A percentile compares a stretch with the other conserved stretches of the same genome.
These are phyloP conservation scores for Senna siamea DNA, from an alignment of 306 rosid species.

Conservation along the genomic window DNA sequence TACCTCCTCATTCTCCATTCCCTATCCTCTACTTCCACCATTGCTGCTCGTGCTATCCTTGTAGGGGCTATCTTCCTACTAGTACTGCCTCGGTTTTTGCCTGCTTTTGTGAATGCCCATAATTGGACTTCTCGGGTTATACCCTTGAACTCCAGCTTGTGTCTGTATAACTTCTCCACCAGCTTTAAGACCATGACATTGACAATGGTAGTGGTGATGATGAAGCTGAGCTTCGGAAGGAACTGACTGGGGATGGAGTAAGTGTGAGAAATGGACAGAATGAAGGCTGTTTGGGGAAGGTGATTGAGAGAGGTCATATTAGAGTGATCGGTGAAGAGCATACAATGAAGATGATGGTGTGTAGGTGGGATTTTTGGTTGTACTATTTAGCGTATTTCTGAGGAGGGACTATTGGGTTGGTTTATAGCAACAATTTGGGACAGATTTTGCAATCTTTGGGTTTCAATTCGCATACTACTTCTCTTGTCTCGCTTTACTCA, in stretches of 20 bases:
- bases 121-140: slow-evolving; percentile 38
- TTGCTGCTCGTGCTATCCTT: slow-evolving; percentile 52
- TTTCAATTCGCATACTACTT: slow-evolving; percentile 48
- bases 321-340: slow-evolving; percentile 72
- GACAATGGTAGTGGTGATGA: slow-evolving; percentile 2
- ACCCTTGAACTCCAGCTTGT: slow-evolving; percentile 17
- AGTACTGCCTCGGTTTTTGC: slow-evolving; percentile 51
- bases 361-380: slow-evolving; percentile 77
- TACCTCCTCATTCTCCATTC: slow-evolving; percentile 64
- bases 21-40: slow-evolving; percentile 41
- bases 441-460: slow-evolving; percentile 85
- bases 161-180: slow-evolving; percentile 4
- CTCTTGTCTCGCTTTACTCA: slow-evolving; percentile 82
- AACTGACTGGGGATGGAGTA: slow-evolving; percentile 41
- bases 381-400: slow-evolving; percentile 74
- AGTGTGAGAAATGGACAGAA: neutral
- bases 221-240: slow-evolving; percentile 52
- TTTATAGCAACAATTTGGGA: slow-evolving; percentile 83
- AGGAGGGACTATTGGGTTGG: slow-evolving; percentile 87
- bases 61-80: slow-evolving; percentile 64
- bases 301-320: slow-evolving; percentile 48
- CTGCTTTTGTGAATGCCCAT: slow-evolving; percentile 46
- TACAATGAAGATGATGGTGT: slow-evolving; percentile 44
- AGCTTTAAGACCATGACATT: no score
- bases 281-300: slow-evolving; percentile 35